Evolutionary conservation across 108 stramenopile genomes (phyloP).

Genomic region (Cyclotella choctawhatcheeana): DNA sequence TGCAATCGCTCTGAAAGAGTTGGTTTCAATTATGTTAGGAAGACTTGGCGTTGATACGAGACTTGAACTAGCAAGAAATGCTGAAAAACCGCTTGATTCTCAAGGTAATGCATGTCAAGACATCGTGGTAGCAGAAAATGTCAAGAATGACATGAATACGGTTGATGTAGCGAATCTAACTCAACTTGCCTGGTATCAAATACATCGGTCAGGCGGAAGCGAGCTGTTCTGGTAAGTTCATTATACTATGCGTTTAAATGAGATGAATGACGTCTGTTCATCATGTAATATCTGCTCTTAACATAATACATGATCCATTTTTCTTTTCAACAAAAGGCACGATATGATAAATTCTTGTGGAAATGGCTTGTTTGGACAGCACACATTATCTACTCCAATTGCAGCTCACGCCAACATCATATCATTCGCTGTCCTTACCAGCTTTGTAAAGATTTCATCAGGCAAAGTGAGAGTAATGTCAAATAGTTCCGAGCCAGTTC

Average conservation of each 20-base stretch:
- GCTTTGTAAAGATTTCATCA: conserved; percentile 73
- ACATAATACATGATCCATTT: no score
- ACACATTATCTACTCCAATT: conserved; percentile 33
- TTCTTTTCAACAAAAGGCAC: no score
- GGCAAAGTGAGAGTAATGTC: conserved; percentile 64
- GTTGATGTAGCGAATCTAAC: conserved; percentile 76
- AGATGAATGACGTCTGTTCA: no score
- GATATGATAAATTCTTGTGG: conserved; percentile 88
- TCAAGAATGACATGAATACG: conserved; percentile 63
- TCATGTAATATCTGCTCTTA: no score
- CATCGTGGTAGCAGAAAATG: conserved; percentile 36
- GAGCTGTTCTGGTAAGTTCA: conserved; percentile 92
- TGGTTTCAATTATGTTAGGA: conserved; percentile 55
- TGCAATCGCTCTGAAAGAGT: conserved; percentile 71
- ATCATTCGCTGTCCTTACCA: conserved; percentile 73
- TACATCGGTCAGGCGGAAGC: conserved; percentile 84
- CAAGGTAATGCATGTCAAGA: conserved; percentile 18
- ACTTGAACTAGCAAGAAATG: background rate
- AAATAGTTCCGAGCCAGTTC: conserved; percentile 51
- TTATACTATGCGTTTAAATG: no score
- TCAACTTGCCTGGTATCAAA: conserved; percentile 85
- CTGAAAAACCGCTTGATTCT: background rate
- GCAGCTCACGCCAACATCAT: conserved; percentile 57
- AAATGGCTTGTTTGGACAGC: conserved; percentile 65
- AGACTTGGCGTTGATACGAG: conserved; percentile 30